Percentiles rank a stretch among this genome's conserved stretches.
Evolutionary conservation across 257 asterid genomes (phyloP).

Genomic region (Capsicum baccatum): DNA sequence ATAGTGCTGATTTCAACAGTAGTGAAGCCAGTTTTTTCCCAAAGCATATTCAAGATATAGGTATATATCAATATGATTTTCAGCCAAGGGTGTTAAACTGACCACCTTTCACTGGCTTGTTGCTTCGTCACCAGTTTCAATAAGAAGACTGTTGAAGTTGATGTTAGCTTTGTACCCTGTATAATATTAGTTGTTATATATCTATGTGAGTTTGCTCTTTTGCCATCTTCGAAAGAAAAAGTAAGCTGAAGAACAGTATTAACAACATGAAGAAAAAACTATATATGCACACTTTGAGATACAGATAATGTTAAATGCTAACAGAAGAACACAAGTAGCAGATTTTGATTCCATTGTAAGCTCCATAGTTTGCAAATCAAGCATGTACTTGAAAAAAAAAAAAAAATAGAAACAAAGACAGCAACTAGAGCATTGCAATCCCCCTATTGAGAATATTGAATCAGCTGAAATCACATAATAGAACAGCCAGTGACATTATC

Average conservation of each 20-base stretch:
- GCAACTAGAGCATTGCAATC: not conserved
- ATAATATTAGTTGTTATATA: not conserved
- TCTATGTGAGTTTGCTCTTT: not conserved
- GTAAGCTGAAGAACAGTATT: not conserved
- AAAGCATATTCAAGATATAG: not conserved
- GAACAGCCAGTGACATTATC: constrained; percentile 73
- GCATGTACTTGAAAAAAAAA: not conserved
- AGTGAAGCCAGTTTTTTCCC: not conserved
- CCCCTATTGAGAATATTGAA: not conserved
- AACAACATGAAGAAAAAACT: not conserved
- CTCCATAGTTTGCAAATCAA: not conserved
- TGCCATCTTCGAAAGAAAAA: not conserved
- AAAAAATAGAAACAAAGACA: not conserved
- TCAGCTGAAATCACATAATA: constrained; percentile 53
- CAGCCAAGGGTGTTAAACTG: not conserved
- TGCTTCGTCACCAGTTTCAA: not conserved
- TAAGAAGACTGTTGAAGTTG: not conserved
- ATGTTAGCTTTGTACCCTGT: not conserved
- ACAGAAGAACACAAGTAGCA: not conserved
- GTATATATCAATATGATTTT: not conserved
- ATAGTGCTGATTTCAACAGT: not conserved
- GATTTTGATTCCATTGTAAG: not conserved
- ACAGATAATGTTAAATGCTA: not conserved
- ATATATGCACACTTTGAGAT: not conserved
- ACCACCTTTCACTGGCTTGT: not conserved